Conservation (phyloP, 23 red algal species). For the Pyropia haitanensis region DNA sequence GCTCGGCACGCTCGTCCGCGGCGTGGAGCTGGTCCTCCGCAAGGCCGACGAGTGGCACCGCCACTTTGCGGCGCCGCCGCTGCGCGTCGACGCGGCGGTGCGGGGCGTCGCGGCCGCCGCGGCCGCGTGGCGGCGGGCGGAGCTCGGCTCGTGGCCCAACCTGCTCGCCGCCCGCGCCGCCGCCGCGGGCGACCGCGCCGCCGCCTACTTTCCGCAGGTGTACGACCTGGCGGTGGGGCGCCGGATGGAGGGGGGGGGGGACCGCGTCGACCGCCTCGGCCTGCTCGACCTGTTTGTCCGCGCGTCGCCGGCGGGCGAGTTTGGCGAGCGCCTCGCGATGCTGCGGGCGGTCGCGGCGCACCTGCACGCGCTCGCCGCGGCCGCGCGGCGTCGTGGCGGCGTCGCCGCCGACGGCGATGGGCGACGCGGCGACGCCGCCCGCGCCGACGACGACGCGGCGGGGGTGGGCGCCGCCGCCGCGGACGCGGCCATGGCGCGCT, state of each 20-base stretch:
- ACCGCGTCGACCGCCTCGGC: not conserved
- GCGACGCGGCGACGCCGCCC: not conserved
- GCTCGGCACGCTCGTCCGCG: conserved; percentile 25
- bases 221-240: conserved; percentile 22
- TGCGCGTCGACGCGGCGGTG: conserved; percentile 17
- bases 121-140: conserved; percentile 31
- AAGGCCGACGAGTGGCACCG: conserved; percentile 61
- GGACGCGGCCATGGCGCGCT: too few species aligned
- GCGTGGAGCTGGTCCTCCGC: conserved; percentile 47
- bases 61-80: conserved; percentile 23
- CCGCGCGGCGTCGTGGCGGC: not conserved
- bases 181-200: conserved; percentile 7
- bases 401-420: not conserved
- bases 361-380: not conserved
- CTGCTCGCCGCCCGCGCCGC: conserved; percentile 17
- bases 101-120: conserved; percentile 9
- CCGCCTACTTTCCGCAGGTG: conserved; percentile 26
- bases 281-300: conserved; percentile 60
- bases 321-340: conserved; percentile 33
- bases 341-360: conserved; percentile 21
- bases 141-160: conserved; percentile 48
- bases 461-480: too few species aligned
- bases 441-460: too few species aligned
- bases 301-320: conserved; percentile 55
- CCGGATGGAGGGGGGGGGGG: not conserved